Conservation (phyloP, 2,329 filamentous ascomycete species). For the Calonectria henricotiae region DNA sequence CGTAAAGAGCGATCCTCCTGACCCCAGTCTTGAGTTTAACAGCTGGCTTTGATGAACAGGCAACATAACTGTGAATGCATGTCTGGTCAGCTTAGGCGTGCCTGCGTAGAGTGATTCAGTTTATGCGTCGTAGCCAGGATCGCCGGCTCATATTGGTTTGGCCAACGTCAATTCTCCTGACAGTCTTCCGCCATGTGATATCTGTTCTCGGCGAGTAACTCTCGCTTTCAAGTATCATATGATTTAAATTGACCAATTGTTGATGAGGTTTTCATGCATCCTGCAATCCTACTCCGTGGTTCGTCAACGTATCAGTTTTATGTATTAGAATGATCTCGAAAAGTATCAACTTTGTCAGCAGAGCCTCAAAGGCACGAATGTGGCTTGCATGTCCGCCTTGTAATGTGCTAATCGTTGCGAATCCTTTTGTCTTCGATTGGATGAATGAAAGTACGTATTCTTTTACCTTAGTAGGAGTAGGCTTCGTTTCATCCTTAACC, state of each 20-base stretch:
- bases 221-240: not conserved
- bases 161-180: not conserved
- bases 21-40: not conserved
- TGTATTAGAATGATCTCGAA: not conserved
- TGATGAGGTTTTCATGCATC: not conserved
- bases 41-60: not conserved
- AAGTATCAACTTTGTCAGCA: not conserved
- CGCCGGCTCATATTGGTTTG: not conserved
- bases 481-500: constrained; percentile 24
- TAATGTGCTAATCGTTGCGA: not conserved
- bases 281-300: not conserved
- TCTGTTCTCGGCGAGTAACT: not conserved
- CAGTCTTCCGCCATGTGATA: not conserved
- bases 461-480: constrained; percentile 9
- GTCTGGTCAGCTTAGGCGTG: not conserved
- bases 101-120: not conserved
- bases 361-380: not conserved
- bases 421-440: not conserved
- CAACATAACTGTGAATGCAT: not conserved
- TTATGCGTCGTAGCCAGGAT: not conserved
- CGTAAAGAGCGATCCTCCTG: not conserved
- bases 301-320: not conserved
- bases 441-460: not conserved
- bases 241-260: not conserved
- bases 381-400: not conserved